phyloP scores from a whole-genome alignment of 768 basidiomycete genomes.

The Porphyrellus cyaneotinctus region DNA sequence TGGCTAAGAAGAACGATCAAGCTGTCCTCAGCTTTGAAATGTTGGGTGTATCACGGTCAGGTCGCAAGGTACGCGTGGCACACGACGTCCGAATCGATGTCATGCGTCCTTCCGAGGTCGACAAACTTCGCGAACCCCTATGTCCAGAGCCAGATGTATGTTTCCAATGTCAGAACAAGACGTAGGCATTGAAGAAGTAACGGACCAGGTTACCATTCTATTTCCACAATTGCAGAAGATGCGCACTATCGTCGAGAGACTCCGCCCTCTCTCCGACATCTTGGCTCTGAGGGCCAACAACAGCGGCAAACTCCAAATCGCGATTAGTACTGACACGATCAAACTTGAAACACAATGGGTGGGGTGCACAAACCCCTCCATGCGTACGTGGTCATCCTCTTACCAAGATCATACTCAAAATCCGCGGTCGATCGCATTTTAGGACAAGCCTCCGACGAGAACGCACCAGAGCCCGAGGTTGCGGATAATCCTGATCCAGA shows the following conservation, averaged over 20 bases:
- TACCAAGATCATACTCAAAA: neutral
- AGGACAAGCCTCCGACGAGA: conserved; percentile 29
- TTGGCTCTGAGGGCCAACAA: conserved; percentile 68
- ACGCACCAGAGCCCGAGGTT: conserved; percentile 30
- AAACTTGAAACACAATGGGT: conserved; percentile 78
- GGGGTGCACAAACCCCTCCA: conserved; percentile 62
- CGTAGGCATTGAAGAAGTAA: conserved; percentile 1
- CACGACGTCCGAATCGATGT: conserved; percentile 85
- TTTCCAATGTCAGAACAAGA: conserved; percentile 11
- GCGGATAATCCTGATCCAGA: conserved; percentile 48
- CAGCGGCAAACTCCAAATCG: conserved; percentile 49
- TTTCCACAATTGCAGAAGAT: conserved; percentile 72
- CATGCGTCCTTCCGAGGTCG: conserved; percentile 69
- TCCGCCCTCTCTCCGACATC: conserved; percentile 65
- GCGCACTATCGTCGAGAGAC: conserved; percentile 73
- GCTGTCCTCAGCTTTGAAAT: conserved; percentile 79
- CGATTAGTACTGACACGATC: conserved; percentile 66
- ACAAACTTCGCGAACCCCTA: conserved; percentile 69
- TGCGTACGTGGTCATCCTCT: conserved; percentile 32
- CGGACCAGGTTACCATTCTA: conserved; percentile 66
- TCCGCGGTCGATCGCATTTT: conserved; percentile 7
- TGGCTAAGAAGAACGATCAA: conserved; percentile 81
- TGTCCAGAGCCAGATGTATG: conserved; percentile 84
- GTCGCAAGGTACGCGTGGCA: conserved; percentile 58
- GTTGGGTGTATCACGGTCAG: conserved; percentile 56